These are phyloP conservation scores for Eucalyptus dawsonii DNA, from an alignment of 345 rosid genomes.

Conservation along the genomic window DNA sequence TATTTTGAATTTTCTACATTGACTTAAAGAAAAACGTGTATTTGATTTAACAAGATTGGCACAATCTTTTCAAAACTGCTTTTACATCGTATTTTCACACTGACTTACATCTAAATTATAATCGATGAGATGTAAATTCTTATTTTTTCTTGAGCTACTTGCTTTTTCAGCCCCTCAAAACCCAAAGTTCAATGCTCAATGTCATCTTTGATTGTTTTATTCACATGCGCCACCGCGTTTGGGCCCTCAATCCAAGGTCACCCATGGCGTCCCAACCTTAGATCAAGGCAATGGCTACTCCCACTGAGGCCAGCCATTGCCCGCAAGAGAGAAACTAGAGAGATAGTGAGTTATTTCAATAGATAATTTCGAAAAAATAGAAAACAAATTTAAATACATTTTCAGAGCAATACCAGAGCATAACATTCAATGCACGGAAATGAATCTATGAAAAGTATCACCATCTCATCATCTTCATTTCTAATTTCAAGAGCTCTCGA, in stretches of 20 bases:
- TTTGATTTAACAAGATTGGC: rapidly evolving
- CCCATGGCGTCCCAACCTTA: not conserved
- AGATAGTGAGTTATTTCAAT: not conserved
- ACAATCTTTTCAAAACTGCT: not conserved
- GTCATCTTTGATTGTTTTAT: not conserved
- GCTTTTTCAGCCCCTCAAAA: not conserved
- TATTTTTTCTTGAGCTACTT: rapidly evolving
- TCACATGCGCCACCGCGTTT: rapidly evolving
- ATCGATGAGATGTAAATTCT: not conserved
- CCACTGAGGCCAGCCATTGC: not conserved
- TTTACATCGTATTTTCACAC: not conserved
- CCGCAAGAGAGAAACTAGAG: not conserved
- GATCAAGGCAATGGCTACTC: not conserved
- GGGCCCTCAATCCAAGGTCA: not conserved
- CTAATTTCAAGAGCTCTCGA: not conserved
- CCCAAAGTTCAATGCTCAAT: not conserved
- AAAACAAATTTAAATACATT: not conserved
- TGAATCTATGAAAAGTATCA: not conserved
- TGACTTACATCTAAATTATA: rapidly evolving
- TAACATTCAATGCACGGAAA: rapidly evolving
- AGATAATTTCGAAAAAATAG: not conserved
- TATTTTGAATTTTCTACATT: not conserved
- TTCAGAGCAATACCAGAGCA: not conserved
- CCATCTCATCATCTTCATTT: not conserved
- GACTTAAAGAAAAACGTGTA: rapidly evolving